phyloP scores from a whole-genome alignment of 2,329 filamentous ascomycete species.

The Apiospora marii region DNA sequence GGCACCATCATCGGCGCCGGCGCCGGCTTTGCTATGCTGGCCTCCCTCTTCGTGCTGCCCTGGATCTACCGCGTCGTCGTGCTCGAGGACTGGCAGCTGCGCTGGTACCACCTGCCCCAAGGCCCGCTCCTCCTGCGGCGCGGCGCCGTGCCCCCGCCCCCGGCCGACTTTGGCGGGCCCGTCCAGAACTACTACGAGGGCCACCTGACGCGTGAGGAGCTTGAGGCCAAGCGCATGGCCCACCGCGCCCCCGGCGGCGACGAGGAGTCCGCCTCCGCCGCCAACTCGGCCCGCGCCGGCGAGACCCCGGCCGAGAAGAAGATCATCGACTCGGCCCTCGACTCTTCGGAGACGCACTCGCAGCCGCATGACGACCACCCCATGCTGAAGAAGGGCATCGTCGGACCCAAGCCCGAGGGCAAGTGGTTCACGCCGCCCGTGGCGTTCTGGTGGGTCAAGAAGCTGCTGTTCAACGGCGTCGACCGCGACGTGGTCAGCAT shows the following conservation, averaged over 20 bases:
- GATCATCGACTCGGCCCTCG: constrained; percentile 26
- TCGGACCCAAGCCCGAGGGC: constrained; percentile 36
- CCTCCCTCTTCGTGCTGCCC: constrained; percentile 63
- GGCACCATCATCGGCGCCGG: constrained; percentile 63
- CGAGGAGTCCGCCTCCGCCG: constrained; percentile 31
- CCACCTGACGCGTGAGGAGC: constrained; percentile 61
- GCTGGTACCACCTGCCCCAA: constrained; percentile 59
- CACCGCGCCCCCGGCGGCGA: constrained; percentile 33
- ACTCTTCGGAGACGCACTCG: constrained; percentile 28
- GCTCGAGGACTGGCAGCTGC: constrained; percentile 67
- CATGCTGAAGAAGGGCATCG: constrained; percentile 30
- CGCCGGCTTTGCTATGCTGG: constrained; percentile 56
- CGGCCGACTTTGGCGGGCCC: constrained; percentile 49
- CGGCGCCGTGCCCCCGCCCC: constrained; percentile 49
- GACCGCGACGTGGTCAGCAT: constrained; percentile 50
- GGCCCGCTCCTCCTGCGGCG: constrained; percentile 62
- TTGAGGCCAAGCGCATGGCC: constrained; percentile 50
- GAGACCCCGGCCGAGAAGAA: constrained; percentile 30
- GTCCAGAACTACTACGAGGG: constrained; percentile 65
- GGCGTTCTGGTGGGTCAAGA: constrained; percentile 36
- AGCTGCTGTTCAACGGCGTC: constrained; percentile 48
- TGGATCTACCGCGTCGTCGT: constrained; percentile 67
- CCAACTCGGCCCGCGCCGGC: constrained; percentile 23
- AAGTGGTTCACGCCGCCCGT: constrained; percentile 42
- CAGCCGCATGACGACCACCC: constrained; percentile 13